A percentile compares a stretch with the other conserved stretches of the same genome.
phyloP scores from a whole-genome alignment of 306 rosid species.

The Ormosia emarginata region DNA sequence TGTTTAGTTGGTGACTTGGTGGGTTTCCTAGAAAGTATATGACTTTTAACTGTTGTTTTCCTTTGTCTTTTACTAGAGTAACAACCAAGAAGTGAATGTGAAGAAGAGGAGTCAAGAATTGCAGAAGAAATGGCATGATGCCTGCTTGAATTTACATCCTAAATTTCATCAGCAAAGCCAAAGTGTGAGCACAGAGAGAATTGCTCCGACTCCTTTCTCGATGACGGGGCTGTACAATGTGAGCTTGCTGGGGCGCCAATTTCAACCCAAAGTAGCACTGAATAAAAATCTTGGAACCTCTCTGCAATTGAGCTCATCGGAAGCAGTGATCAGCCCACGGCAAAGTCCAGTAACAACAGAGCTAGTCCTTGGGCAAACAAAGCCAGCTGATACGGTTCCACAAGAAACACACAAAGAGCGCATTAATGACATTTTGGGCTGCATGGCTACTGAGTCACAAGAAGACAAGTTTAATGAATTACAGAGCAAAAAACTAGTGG shows the following conservation, averaged over 20 bases:
- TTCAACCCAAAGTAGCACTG: constrained; percentile 58
- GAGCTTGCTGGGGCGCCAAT: constrained; percentile 51
- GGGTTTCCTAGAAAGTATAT: neutral
- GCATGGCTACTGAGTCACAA: constrained; percentile 65
- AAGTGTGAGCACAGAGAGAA: constrained; percentile 52
- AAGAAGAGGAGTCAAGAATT: constrained; percentile 66
- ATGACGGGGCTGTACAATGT: constrained; percentile 52
- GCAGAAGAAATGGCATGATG: constrained; percentile 79
- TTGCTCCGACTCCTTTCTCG: constrained; percentile 49
- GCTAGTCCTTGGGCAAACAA: constrained; percentile 73
- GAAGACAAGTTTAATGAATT: constrained; percentile 52
- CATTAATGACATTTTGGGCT: constrained; percentile 61
- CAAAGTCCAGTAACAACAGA: constrained; percentile 72
- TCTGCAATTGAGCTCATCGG: constrained; percentile 55
- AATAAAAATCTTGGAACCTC: constrained; percentile 61
- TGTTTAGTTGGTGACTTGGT: neutral
- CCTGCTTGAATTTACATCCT: constrained; percentile 71
- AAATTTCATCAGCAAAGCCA: constrained; percentile 65
- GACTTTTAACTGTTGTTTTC: constrained; percentile 9
- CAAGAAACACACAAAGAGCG: constrained; percentile 51
- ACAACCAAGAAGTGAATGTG: constrained; percentile 41
- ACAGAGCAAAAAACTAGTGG: constrained; percentile 51
- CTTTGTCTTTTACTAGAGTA: constrained; percentile 35
- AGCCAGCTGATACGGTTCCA: constrained; percentile 24
- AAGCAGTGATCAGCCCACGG: constrained; percentile 27